These are phyloP conservation scores for Starmera pachycereana DNA, from an alignment of 805 yeast genomes.

Conservation along the genomic window DNA sequence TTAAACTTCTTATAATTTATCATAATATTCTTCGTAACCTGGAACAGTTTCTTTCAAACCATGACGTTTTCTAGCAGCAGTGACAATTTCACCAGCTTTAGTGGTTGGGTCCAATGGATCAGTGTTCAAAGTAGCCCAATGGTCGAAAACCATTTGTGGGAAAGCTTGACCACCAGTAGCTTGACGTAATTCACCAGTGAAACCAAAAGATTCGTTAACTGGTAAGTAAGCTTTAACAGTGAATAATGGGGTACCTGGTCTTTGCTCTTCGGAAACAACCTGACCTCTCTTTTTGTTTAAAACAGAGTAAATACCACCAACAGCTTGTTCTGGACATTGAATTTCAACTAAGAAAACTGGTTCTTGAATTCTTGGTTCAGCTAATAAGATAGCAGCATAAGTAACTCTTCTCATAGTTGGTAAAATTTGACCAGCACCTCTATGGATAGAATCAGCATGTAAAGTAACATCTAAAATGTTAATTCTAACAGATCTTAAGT, in stretches of 20 bases:
- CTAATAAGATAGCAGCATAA: slow-evolving; percentile 95
- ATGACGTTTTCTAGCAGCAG: slow-evolving; percentile 80
- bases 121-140: slow-evolving; percentile 88
- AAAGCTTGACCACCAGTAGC: slow-evolving; percentile 99
- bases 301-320: slow-evolving; percentile 99
- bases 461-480: slow-evolving; percentile 98
- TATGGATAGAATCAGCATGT: slow-evolving; percentile 99
- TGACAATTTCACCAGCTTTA: slow-evolving; percentile 58
- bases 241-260: slow-evolving; percentile 99
- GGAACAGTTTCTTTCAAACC: slow-evolving; percentile 97
- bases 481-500: slow-evolving; percentile 90
- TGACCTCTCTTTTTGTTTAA: slow-evolving; percentile 99
- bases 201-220: slow-evolving; percentile 99
- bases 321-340: slow-evolving; percentile 98
- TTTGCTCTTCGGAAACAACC: slow-evolving; percentile 98
- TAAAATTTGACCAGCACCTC: slow-evolving; percentile 99
- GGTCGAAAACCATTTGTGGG: slow-evolving; percentile 99
- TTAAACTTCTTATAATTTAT: slow-evolving; percentile 49
- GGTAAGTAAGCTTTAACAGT: slow-evolving; percentile 99
- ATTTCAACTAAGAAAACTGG: slow-evolving; percentile 99
- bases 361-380: slow-evolving; percentile 98
- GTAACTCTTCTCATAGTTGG: slow-evolving; percentile 99
- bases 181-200: slow-evolving; percentile 98
- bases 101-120: slow-evolving; percentile 83
- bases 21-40: slow-evolving; percentile 99